Percentiles rank a stretch among this genome's conserved stretches.
Evolutionary conservation across 768 basidiomycete species (phyloP).

Genomic region (Strobilomyces dryophilus): DNA sequence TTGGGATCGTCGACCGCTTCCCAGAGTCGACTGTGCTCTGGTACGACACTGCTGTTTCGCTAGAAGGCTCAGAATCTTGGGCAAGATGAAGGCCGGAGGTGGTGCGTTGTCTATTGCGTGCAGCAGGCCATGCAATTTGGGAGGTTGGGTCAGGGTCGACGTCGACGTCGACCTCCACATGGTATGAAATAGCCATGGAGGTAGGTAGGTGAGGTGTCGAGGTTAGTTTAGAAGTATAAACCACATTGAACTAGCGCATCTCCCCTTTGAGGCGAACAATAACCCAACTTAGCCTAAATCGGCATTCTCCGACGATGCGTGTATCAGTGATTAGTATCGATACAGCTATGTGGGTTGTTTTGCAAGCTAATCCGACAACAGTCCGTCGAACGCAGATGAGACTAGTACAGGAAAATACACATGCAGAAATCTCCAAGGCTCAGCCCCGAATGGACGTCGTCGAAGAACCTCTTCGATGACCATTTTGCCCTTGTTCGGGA

Average conservation of each 20-base stretch:
- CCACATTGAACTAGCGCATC: not conserved
- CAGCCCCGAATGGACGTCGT: slow-evolving; percentile 33
- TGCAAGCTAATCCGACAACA: slow-evolving; percentile 27
- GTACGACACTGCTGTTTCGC: slow-evolving; percentile 23
- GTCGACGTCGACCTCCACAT: slow-evolving; percentile 29
- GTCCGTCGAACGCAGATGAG: not conserved
- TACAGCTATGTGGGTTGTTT: slow-evolving; percentile 12
- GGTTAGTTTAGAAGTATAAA: slow-evolving; percentile 10
- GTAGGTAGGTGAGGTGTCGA: not conserved
- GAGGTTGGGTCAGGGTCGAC: slow-evolving; percentile 75
- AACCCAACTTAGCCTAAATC: slow-evolving; percentile 2
- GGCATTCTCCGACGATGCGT: slow-evolving; percentile 23
- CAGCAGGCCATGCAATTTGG: slow-evolving; percentile 73
- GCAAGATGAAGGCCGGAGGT: slow-evolving; percentile 21
- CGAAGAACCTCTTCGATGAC: slow-evolving; percentile 44
- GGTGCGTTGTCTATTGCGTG: slow-evolving; percentile 31
- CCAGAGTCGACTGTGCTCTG: slow-evolving; percentile 32
- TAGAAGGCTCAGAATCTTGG: slow-evolving; percentile 16
- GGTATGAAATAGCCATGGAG: slow-evolving; percentile 58
- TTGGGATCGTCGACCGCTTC: slow-evolving; percentile 14
- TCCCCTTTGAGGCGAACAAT: slow-evolving; percentile 15
- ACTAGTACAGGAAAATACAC: slow-evolving; percentile 12
- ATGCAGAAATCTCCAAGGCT: not conserved
- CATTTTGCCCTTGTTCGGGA: slow-evolving; percentile 23
- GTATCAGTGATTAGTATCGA: slow-evolving; percentile 1